phyloP scores from a whole-genome alignment of 2,329 filamentous ascomycete species.

The Epichloe uncinata region DNA sequence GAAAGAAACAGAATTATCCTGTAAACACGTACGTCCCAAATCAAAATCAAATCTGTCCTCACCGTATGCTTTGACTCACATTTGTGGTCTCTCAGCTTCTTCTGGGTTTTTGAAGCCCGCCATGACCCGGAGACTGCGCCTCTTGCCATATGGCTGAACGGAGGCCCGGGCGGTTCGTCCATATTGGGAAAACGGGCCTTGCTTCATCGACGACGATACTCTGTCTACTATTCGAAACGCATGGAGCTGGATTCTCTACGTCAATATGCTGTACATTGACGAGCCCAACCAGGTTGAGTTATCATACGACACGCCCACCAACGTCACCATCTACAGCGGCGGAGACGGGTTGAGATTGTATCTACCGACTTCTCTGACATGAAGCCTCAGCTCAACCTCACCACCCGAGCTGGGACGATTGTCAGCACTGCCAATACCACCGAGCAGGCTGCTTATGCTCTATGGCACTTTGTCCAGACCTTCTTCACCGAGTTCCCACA shows the following conservation, averaged over 20 bases:
- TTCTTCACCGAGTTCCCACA: constrained; percentile 45
- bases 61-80: background rate
- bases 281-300: constrained; percentile 55
- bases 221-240: constrained; percentile 36
- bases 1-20: constrained; percentile 31
- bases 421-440: constrained; percentile 16
- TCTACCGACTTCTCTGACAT: constrained; percentile 23
- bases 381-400: constrained; percentile 23
- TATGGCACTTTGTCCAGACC: constrained; percentile 54
- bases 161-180: constrained; percentile 48
- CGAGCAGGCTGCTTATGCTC: constrained; percentile 37
- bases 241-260: constrained; percentile 49
- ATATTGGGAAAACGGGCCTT: constrained; percentile 47
- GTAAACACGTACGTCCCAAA: constrained; percentile 30
- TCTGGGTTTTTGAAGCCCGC: constrained; percentile 37
- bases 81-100: constrained; percentile 18
- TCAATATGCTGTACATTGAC: constrained; percentile 42
- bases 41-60: background rate
- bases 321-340: constrained; percentile 40
- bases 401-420: constrained; percentile 5
- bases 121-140: constrained; percentile 24
- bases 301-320: constrained; percentile 51
- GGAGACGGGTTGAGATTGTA: constrained; percentile 34
- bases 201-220: constrained; percentile 31
- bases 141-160: constrained; percentile 52